Evolutionary conservation across 345 rosid genomes (phyloP).

Genomic region (Salix koriyanagi): DNA sequence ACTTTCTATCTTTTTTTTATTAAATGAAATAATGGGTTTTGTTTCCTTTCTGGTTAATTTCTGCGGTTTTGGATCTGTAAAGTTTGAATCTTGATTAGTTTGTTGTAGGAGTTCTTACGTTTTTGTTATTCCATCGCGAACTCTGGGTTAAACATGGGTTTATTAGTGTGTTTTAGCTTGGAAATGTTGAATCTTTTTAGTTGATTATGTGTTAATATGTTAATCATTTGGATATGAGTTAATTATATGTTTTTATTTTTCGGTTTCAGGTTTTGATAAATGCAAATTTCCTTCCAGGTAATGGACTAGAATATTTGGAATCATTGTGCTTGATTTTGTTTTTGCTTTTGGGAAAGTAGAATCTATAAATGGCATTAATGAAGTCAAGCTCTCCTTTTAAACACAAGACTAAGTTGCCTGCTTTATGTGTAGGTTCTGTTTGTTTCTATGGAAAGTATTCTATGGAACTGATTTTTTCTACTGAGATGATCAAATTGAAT

Average conservation of each 20-base stretch:
- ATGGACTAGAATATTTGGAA: neutral
- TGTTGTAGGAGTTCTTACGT: neutral
- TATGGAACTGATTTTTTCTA: neutral
- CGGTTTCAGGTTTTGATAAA: slow-evolving; percentile 56
- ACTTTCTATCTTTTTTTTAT: neutral
- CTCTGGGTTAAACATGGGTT: neutral
- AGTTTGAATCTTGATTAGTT: neutral
- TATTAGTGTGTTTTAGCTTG: neutral
- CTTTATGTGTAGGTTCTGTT: neutral
- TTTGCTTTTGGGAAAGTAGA: neutral
- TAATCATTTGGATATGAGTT: neutral
- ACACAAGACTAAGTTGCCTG: neutral
- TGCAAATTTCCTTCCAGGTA: slow-evolving; percentile 83
- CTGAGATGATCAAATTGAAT: neutral
- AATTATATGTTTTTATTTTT: neutral
- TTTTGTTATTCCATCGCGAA: neutral
- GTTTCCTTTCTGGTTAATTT: neutral
- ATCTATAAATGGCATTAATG: neutral
- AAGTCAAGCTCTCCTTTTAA: neutral
- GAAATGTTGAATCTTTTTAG: neutral
- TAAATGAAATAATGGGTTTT: neutral
- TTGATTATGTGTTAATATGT: neutral
- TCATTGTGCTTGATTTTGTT: neutral
- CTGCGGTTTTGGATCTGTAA: neutral
- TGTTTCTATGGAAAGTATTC: neutral